Base-by-base conservation (phyloP, 306 rosid genomes). In the Pterocarpus macrocarpus region DNA sequence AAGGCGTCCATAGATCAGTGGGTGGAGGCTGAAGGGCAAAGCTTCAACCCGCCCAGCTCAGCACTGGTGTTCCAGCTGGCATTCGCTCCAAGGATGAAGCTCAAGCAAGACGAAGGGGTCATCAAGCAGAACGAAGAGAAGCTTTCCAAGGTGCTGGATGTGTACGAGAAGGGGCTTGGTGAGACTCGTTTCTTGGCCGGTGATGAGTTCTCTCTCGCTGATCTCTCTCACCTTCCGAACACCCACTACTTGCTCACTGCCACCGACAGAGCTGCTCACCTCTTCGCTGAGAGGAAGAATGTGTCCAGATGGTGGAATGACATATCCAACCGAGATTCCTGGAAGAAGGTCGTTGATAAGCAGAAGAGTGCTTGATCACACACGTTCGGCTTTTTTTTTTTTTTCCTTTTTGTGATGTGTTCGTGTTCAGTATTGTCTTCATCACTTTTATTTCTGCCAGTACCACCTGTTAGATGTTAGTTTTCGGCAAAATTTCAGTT, bases 201-300 rank as follows among this genome's bases (percentile, higher is more conserved):
- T 0, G 91, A 94, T 14, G 85, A 92, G 4, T 94, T 94, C 84
- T 87, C 97, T 11, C 87, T 94, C 38, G 96, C 98, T 0, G 98
- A 94, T 39, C 98, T 92, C 64, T 94, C 96, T 0, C 98, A 94
- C 82, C 87, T 94, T 87, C 98, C 98, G 8, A 94, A 94, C 79
- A 44, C 87, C 0, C 93, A 94, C 4, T 94, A 89, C 77, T 56
- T 92, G 85, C 50, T 87, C 17, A 50, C 76, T 56, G 74, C 66
- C 8, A 49, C 91, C 1, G 85, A 86, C 3, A 75, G 61, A 33
- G 89, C 82, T 8, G 89, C 82, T 8, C 81, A 84, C 69, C 82
- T 90, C 34, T 87, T 92, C 77, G 67, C 87, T 1, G 2, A 41
- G 0, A 90, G 90, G 62, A 33, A 76, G 16, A 87, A 88, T 11